Evolutionary conservation across 2,329 filamentous ascomycete species (phyloP).

Genomic region (Nemania sp.): DNA sequence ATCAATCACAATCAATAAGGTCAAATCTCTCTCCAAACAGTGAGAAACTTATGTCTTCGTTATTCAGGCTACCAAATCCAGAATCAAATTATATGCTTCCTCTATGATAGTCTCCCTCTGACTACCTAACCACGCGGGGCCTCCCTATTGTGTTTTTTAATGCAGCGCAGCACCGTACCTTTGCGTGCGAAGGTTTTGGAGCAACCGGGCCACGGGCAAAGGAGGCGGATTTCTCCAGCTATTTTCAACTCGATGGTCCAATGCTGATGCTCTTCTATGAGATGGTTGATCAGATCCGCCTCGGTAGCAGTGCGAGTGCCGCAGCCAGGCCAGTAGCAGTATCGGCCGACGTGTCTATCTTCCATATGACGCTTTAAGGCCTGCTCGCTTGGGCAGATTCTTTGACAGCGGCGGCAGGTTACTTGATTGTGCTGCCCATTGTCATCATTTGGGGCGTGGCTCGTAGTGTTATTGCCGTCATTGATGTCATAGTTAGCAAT

Average conservation of each 20-base stretch:
- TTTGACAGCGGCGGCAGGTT: neutral
- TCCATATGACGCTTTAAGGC: neutral
- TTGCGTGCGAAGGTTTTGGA: neutral
- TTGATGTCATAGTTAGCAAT: neutral
- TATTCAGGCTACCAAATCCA: too few relatives aligned
- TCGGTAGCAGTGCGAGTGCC: neutral
- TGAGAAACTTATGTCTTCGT: too few relatives aligned
- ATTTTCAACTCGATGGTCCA: neutral
- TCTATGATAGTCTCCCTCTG: neutral
- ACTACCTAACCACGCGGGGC: neutral
- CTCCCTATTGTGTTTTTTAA: conserved; percentile 9
- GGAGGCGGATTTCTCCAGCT: fast-evolving
- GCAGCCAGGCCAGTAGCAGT: conserved; percentile 7
- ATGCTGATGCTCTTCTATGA: neutral
- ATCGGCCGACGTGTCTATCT: neutral
- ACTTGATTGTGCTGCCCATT: neutral
- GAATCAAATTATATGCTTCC: too few relatives aligned
- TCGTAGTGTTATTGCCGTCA: too few relatives aligned
- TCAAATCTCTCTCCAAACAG: too few relatives aligned
- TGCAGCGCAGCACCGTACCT: neutral
- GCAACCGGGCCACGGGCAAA: conserved; percentile 13
- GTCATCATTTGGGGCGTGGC: too few relatives aligned
- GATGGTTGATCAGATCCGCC: neutral
- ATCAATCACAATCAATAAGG: too few relatives aligned
- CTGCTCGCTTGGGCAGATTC: fast-evolving